Conservation (phyloP, 1,284 basidiomycete genomes). For the Tetrapyrgos nigripes region DNA sequence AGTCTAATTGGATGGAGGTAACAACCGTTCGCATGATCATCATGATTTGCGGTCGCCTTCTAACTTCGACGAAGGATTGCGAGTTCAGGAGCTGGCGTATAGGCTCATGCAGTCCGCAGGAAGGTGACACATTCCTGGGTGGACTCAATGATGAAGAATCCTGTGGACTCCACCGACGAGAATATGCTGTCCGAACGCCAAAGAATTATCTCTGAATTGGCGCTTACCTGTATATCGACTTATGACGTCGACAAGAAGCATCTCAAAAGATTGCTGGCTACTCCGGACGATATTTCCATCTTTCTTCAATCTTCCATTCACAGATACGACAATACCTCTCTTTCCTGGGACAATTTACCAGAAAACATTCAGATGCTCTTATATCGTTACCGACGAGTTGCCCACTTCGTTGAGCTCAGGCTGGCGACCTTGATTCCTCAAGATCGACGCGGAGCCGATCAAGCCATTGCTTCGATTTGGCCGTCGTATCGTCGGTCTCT, state of each 20-base stretch:
- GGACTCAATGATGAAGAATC: no score
- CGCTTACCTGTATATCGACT: conserved; percentile 45
- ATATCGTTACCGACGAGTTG: conserved; percentile 31
- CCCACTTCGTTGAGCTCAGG: conserved; percentile 33
- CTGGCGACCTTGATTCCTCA: not conserved
- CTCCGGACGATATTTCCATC: conserved; percentile 31
- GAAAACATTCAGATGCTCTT: conserved; percentile 26
- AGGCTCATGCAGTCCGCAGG: not conserved
- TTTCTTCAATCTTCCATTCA: conserved; percentile 42
- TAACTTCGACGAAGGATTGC: conserved; percentile 28
- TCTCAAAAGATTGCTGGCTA: conserved; percentile 25
- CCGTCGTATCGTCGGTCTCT: conserved; percentile 33
- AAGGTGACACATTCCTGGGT: no score
- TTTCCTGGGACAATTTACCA: not conserved
- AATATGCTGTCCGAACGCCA: no score
- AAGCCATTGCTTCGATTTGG: conserved; percentile 44
- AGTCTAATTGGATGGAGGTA: conserved; percentile 50
- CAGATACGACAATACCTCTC: conserved; percentile 37
- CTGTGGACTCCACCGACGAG: no score
- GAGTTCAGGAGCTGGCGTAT: not conserved
- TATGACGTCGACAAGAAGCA: conserved; percentile 40
- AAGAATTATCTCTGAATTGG: no score
- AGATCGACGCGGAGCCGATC: conserved; percentile 33
- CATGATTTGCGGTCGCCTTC: conserved; percentile 39
- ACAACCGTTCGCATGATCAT: conserved; percentile 44